Evolutionary conservation across 2,329 filamentous ascomycete genomes (phyloP), one percentile per base, ranked within the genome.

Genomic region (Colletotrichum musicola): DNA sequence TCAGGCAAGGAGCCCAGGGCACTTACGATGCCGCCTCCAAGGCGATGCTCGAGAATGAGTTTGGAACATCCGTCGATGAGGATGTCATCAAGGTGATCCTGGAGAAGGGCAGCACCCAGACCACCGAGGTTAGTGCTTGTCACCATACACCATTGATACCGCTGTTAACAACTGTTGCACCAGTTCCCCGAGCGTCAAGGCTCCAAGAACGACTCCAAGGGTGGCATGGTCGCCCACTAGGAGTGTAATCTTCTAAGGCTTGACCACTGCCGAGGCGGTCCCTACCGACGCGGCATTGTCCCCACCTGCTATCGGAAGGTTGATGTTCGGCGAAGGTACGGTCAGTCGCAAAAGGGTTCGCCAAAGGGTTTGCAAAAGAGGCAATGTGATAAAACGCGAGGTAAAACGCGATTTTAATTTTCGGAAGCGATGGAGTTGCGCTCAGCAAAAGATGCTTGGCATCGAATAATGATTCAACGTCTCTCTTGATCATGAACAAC

Each of bases 1-100:
- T 69, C 68, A 97, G 94, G 81, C 94, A 97, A 79, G 95, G 95
- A 72, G 89, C 88, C 51, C 94, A 97, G 79, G 95, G 95, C 64
- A 87, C 90, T 68, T 84, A 92, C 50, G 92, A 98, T 77, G 82
- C 84, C 10, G 94, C 95, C 9, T 92, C 93, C 74, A 93, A 97
- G 73, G 81, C 85, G 50, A 85, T 85, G 54, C 86, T 99, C 4
- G 91, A 96, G 76, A 92, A 90, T 73, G 95, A 98, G 83, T 99
- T 99, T 74, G 94, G 93, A 73, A 95, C 93, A 14, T 82, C 86
- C 74, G 85, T 90, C 62, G 91, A 94, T 25, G 95, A 98, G 7
- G 92, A 95, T 0, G 90, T 92, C 68, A 91, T 98, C 76, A 89
- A 89, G 82, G 84, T 89, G 82, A 97, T 99, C 71, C 84, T 98